Evolutionary conservation across 306 rosid genomes (phyloP).

Genomic region (Rosa chinensis): DNA sequence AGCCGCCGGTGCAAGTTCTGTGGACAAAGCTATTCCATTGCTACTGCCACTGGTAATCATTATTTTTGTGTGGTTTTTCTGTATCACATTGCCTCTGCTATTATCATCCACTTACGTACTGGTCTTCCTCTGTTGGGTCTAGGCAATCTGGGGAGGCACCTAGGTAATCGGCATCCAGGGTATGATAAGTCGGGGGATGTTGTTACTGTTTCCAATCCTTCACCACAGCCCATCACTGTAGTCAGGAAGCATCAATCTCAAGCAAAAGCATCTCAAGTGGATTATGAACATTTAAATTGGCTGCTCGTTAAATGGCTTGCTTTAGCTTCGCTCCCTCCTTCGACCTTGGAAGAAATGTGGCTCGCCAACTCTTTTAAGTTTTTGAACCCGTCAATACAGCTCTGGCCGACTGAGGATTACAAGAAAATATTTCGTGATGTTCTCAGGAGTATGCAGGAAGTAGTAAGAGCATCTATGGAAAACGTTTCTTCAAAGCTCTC

Average conservation of each 20-base stretch:
- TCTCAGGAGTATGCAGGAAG: conserved; percentile 84
- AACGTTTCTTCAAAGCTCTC: conserved; percentile 79
- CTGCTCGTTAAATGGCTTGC: conserved; percentile 86
- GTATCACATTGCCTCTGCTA: neutral
- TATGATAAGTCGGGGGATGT: conserved; percentile 79
- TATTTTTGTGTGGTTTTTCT: no score
- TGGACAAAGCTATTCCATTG: conserved; percentile 89
- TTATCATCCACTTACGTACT: neutral
- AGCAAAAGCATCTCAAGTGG: conserved; percentile 60
- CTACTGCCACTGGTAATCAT: conserved; percentile 81
- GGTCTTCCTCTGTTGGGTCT: conserved; percentile 31
- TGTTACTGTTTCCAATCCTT: conserved; percentile 34
- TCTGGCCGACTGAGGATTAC: conserved; percentile 79
- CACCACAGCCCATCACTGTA: conserved; percentile 43
- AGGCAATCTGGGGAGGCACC: conserved; percentile 97
- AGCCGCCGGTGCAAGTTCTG: conserved; percentile 93
- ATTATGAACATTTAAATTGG: conserved; percentile 94
- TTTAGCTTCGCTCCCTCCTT: conserved; percentile 79
- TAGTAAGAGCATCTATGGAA: conserved; percentile 65
- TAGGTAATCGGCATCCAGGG: conserved; percentile 90
- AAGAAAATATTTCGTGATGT: conserved; percentile 68
- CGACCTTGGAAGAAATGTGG: conserved; percentile 87
- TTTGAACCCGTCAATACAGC: conserved; percentile 75
- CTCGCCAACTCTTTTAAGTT: conserved; percentile 79
- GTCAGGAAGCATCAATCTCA: conserved; percentile 65